Base-by-base conservation (phyloP, 257 asterid species). In the Agastache rugosa region DNA sequence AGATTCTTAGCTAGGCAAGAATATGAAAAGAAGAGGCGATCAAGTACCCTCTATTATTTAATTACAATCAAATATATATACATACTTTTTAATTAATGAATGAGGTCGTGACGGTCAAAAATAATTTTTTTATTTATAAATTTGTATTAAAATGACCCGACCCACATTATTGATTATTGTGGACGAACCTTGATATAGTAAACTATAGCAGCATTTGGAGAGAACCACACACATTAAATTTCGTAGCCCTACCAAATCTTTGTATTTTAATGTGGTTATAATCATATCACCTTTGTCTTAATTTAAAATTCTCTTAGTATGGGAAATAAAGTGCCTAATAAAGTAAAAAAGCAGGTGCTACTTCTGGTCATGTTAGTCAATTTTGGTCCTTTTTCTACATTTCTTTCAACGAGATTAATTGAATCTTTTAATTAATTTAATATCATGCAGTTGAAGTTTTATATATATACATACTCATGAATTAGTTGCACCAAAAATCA, bases 11-110 rank as follows among this genome's bases (percentile, higher is more conserved):
- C n/a, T n/a, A 37, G 17, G 31, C 11, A 37, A 39, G 8, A 37
- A 37, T 63, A 63, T 63, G 50, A 67, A 67, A 67, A 67, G 45
- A 67, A 48, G 62, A 1, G 73, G 62, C 22, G 19, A 9, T 19
- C 53, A 39, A 37, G n/a, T 19, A 27, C 27, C 56, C 39, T 14
- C 0, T 23, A 67, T 67, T 48, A 67, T 45, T 67, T 1, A 23
- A 67, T 41, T 45, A 16, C 27, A 45, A 48, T n/a, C 17, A 67
- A 50, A 65, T 29, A 42, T 37, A 6, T 29, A 29, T 29, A 29
- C 2, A 29, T 35, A 65, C 8, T 39, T 27, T 59, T 27, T 29
- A 29, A 29, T 19, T 17, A n/a, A n/a, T n/a, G n/a, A n/a, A 19
- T 53, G 29, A 53, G 65, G 19, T 14, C 39, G 15, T 51, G 23